Conservation (phyloP, 2,329 filamentous ascomycete species). For the Penicillium sp. region DNA sequence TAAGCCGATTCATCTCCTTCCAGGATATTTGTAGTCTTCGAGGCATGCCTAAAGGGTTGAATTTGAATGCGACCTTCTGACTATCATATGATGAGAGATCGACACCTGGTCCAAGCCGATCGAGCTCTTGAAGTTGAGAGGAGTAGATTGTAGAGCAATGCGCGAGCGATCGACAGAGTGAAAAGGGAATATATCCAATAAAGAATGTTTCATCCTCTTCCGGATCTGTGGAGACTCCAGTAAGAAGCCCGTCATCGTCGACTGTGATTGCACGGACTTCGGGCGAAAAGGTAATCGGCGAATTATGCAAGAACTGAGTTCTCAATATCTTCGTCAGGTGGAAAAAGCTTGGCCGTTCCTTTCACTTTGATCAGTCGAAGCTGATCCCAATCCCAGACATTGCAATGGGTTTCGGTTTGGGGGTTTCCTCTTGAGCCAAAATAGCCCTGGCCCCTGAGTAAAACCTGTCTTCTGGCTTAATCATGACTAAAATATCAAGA, state of each 20-base stretch:
- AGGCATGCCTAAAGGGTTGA: conserved; percentile 17
- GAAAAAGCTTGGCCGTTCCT: conserved; percentile 25
- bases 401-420: conserved; percentile 22
- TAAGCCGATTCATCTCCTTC: conserved; percentile 30
- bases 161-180: conserved; percentile 10
- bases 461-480: conserved; percentile 5
- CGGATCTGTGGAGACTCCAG: conserved; percentile 21
- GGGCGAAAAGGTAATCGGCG: conserved; percentile 20
- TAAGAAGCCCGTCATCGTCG: conserved; percentile 22
- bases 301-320: conserved; percentile 17
- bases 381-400: conserved; percentile 27
- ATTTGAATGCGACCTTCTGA: conserved; percentile 22
- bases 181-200: conserved; percentile 21
- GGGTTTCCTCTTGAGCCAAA: conserved; percentile 19
- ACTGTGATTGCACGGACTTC: conserved; percentile 21
- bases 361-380: conserved; percentile 25
- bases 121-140: conserved; percentile 20
- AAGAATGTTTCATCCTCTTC: conserved; percentile 21
- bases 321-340: conserved; percentile 20
- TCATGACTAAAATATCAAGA: not conserved
- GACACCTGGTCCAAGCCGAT: conserved; percentile 20
- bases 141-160: conserved; percentile 15
- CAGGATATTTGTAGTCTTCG: conserved; percentile 23
- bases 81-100: conserved; percentile 13
- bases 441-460: conserved; percentile 20